These are phyloP conservation scores for Tuber umbilicatum DNA, from an alignment of 495 filamentous ascomycete genomes.

Conservation along the genomic window DNA sequence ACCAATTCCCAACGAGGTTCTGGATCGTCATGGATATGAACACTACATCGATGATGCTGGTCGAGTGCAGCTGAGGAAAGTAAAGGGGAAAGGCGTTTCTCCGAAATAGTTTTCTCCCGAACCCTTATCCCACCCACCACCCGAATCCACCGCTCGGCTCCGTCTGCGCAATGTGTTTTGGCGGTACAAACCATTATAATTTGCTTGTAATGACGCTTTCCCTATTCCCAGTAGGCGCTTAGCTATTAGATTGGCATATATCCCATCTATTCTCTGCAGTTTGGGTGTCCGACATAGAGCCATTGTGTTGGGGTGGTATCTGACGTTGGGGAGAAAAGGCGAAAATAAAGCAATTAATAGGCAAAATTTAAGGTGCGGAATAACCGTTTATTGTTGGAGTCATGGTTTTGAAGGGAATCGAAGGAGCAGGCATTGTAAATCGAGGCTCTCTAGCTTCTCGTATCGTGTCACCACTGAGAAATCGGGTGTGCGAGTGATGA, in stretches of 20 bases:
- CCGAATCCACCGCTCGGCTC: background rate
- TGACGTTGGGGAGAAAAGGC: background rate
- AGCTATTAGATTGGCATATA: background rate
- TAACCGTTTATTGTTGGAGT: background rate
- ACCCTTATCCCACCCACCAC: background rate
- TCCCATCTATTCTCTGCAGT: background rate
- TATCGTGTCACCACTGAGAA: too few species aligned
- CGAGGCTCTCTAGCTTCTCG: background rate
- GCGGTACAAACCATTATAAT: background rate
- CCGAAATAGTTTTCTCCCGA: background rate
- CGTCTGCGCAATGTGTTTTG: background rate
- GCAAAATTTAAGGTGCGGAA: too few species aligned
- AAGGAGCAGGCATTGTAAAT: background rate
- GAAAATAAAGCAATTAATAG: background rate
- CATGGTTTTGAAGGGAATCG: background rate
- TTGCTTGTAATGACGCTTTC: background rate
- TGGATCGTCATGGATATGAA: conserved; percentile 52
- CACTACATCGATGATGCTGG: conserved; percentile 52
- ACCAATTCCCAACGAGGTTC: conserved; percentile 49
- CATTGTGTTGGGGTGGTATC: background rate
- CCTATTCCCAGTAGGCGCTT: background rate
- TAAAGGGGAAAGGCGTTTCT: conserved; percentile 15
- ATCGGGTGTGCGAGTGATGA: background rate
- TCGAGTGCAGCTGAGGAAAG: conserved; percentile 42
- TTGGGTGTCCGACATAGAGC: background rate